Evolutionary conservation across 345 rosid genomes (phyloP).

Genomic region (Geranium rotundifolium): DNA sequence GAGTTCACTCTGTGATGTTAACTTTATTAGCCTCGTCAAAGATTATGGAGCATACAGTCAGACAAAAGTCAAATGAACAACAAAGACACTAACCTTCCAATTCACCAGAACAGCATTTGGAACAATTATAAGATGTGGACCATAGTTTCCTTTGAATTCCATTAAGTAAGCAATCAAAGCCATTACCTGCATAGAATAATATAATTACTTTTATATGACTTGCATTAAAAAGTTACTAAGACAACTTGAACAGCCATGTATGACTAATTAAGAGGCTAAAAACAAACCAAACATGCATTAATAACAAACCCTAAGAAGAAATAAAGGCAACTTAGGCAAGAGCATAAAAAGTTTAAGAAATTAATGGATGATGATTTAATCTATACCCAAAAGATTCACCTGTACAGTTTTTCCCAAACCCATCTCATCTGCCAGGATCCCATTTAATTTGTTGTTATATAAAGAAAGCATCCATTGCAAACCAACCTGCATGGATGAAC

Average conservation of each 20-base stretch:
- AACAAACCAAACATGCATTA: not conserved
- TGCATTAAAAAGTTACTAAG: not conserved
- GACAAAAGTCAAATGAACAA: not conserved
- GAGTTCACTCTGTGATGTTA: constrained; percentile 75
- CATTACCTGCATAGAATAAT: constrained; percentile 63
- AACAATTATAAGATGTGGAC: constrained; percentile 98
- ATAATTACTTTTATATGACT: constrained; percentile 7
- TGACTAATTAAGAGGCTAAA: not conserved
- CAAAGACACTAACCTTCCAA: constrained; percentile 76
- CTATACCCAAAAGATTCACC: constrained; percentile 29
- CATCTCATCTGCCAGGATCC: constrained; percentile 99
- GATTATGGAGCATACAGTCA: not conserved
- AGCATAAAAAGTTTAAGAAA: not conserved
- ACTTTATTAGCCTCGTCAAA: not conserved
- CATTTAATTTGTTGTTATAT: constrained; percentile 96
- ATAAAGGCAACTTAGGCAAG: not conserved
- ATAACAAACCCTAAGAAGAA: not conserved
- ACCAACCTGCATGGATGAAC: constrained; percentile 59
- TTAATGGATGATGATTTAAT: too few relatives aligned
- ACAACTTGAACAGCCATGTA: not conserved
- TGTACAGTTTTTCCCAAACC: constrained; percentile 99
- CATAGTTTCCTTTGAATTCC: constrained; percentile 99
- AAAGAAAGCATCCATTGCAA: constrained; percentile 99
- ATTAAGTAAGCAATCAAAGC: constrained; percentile 96
- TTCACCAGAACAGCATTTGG: constrained; percentile 98